A percentile compares a stretch with the other conserved stretches of the same genome.
phyloP scores from a whole-genome alignment of 83 land plant species.

The Picea abies region DNA sequence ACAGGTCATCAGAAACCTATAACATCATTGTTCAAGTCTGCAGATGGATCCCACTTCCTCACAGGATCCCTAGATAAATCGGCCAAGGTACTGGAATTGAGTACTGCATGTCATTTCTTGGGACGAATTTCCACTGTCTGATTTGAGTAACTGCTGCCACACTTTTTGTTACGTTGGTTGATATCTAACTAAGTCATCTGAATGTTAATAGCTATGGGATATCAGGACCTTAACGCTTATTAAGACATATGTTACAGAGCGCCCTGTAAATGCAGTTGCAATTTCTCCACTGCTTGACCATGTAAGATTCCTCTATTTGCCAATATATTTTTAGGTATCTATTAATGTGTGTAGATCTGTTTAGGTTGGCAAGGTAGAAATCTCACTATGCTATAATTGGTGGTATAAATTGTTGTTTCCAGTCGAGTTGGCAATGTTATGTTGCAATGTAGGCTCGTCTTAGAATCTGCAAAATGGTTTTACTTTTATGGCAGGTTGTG shows the following conservation, averaged over 20 bases:
- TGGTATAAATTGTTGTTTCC: not conserved
- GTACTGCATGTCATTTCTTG: not conserved
- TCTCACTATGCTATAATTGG: not conserved
- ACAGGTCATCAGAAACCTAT: constrained; percentile 79
- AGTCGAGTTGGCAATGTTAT: too few species aligned
- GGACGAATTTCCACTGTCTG: too few species aligned
- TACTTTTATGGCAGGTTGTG: constrained; percentile 57
- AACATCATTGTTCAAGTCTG: constrained; percentile 77
- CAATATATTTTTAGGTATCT: not conserved
- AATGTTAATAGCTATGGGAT: constrained; percentile 79
- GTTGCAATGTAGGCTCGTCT: too few species aligned
- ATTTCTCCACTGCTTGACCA: constrained; percentile 97
- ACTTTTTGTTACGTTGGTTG: not conserved
- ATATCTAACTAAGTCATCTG: not conserved
- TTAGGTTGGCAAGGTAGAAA: not conserved
- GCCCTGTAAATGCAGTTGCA: constrained; percentile 96
- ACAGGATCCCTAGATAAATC: constrained; percentile 94
- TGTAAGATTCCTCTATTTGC: constrained; percentile 46
- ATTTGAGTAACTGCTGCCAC: too few species aligned
- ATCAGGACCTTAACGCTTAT: constrained; percentile 74
- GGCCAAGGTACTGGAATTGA: constrained; percentile 59
- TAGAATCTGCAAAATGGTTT: constrained; percentile 7
- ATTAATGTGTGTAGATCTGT: not conserved
- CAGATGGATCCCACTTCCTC: constrained; percentile 87
- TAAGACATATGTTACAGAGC: constrained; percentile 89